A percentile compares a stretch with the other conserved stretches of the same genome.
Conservation (phyloP, 2,329 filamentous ascomycete genomes). For the Colletotrichum salicis region DNA sequence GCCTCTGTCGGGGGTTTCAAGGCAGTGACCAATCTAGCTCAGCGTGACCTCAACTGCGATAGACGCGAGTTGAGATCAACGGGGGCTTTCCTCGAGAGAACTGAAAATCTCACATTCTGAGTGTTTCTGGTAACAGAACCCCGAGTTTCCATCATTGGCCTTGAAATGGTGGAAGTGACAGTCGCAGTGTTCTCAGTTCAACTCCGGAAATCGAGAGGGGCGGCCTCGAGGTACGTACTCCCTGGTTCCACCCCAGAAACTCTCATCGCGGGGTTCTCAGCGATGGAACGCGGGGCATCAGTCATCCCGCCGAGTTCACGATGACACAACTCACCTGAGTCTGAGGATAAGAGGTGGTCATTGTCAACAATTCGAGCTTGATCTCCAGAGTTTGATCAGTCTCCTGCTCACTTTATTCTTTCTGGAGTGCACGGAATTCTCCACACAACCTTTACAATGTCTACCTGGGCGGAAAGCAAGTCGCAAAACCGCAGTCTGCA, state of each 20-base stretch:
- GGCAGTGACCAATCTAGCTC: not conserved
- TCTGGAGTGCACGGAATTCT: not conserved
- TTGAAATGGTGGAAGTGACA: not conserved
- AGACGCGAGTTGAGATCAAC: too few species aligned
- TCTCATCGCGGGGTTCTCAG: conserved; percentile 8
- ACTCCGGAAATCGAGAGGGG: not conserved
- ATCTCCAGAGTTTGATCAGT: too few species aligned
- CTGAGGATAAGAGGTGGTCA: not conserved
- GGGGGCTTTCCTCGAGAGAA: too few species aligned
- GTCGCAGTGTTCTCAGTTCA: not conserved
- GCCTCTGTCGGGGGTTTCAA: not conserved
- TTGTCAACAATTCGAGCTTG: not conserved
- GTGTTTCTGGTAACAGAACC: too few species aligned
- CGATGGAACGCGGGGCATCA: conserved; percentile 13
- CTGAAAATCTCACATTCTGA: too few species aligned
- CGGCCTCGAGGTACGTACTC: not conserved
- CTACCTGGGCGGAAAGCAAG: conserved; percentile 26
- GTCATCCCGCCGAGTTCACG: not conserved
- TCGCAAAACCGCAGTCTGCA: conserved; percentile 27
- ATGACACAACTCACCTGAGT: not conserved
- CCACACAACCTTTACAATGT: not conserved
- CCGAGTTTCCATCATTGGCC: too few species aligned
- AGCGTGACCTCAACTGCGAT: not conserved
- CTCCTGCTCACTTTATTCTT: rapidly evolving
- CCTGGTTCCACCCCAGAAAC: not conserved